phyloP scores from a whole-genome alignment of 2,329 filamentous ascomycete species.

The Pseudogymnoascus sp. region DNA sequence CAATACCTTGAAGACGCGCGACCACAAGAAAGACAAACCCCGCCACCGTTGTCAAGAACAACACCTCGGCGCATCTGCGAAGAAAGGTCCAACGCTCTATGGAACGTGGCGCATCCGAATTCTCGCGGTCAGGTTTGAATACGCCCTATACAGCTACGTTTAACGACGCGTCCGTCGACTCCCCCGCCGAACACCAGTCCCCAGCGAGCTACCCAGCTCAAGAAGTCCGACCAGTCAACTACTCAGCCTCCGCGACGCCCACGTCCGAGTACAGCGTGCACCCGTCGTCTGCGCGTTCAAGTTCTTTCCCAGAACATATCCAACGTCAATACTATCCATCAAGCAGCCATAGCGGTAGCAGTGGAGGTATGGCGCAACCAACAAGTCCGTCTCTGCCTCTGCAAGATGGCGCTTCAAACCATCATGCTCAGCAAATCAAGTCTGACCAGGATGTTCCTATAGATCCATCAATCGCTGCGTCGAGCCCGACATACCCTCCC shows the following conservation, averaged over 20 bases:
- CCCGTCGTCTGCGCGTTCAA: slow-evolving; percentile 66
- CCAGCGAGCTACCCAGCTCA: slow-evolving; percentile 82
- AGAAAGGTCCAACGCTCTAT: slow-evolving; percentile 35
- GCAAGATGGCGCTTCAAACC: slow-evolving; percentile 68
- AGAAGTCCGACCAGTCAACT: slow-evolving; percentile 57
- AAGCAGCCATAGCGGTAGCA: slow-evolving; percentile 63
- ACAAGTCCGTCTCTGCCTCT: slow-evolving; percentile 94
- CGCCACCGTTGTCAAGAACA: slow-evolving; percentile 20
- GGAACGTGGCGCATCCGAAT: slow-evolving; percentile 61
- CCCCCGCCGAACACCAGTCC: slow-evolving; percentile 82
- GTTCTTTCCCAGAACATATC: slow-evolving; percentile 80
- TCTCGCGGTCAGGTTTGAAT: slow-evolving; percentile 82
- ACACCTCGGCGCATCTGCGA: slow-evolving; percentile 25
- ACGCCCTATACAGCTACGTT: slow-evolving; percentile 60
- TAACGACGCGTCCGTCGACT: slow-evolving; percentile 72
- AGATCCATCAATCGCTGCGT: slow-evolving; percentile 95
- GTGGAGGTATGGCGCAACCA: slow-evolving; percentile 95
- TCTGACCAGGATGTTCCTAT: slow-evolving; percentile 97
- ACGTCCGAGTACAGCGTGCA: slow-evolving; percentile 83
- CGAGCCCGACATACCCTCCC: slow-evolving; percentile 84
- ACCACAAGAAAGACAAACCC: slow-evolving; percentile 10
- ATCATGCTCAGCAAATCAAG: slow-evolving; percentile 70
- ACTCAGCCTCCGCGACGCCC: slow-evolving; percentile 65
- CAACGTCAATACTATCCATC: slow-evolving; percentile 76
- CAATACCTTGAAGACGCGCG: slow-evolving; percentile 9